A percentile compares a stretch with the other conserved stretches of the same genome.
Evolutionary conservation across 2,329 filamentous ascomycete genomes (phyloP).

Genomic region (Setomelanomma holmii): DNA sequence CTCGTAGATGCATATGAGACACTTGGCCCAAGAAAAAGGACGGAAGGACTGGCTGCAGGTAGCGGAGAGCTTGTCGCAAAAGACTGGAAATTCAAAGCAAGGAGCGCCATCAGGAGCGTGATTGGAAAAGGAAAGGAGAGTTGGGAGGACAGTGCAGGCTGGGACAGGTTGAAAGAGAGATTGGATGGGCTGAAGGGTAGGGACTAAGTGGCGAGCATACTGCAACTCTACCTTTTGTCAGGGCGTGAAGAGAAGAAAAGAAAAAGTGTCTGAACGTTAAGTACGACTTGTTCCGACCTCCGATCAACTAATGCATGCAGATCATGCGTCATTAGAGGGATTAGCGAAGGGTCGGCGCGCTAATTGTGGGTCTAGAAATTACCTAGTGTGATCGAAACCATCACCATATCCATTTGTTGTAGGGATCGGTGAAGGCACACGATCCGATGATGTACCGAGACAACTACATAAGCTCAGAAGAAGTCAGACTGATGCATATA

Average conservation of each 20-base stretch:
- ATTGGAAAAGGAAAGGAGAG: constrained; percentile 79
- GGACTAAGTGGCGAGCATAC: constrained; percentile 22
- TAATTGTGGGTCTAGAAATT: too few species aligned
- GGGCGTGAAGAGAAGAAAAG: not conserved
- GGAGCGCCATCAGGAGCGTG: constrained; percentile 82
- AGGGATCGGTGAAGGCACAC: too few species aligned
- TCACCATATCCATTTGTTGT: too few species aligned
- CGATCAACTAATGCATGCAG: too few species aligned
- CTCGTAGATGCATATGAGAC: constrained; percentile 85
- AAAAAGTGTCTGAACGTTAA: not conserved
- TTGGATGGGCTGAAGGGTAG: constrained; percentile 52
- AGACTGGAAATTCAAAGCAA: constrained; percentile 88
- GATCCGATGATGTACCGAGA: too few species aligned
- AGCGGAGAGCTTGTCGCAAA: constrained; percentile 70
- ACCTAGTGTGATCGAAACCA: too few species aligned
- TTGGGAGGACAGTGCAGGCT: constrained; percentile 81
- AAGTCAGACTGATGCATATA: too few species aligned
- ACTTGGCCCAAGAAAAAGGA: constrained; percentile 60
- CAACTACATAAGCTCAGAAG: too few species aligned
- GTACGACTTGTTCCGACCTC: too few species aligned
- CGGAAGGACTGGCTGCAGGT: constrained; percentile 59
- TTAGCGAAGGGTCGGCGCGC: too few species aligned
- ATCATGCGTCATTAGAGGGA: too few species aligned
- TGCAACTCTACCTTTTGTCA: too few species aligned
- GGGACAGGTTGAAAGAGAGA: constrained; percentile 64